Conservation (phyloP, 441 rosid species). For the Adansonia madagascariensis region DNA sequence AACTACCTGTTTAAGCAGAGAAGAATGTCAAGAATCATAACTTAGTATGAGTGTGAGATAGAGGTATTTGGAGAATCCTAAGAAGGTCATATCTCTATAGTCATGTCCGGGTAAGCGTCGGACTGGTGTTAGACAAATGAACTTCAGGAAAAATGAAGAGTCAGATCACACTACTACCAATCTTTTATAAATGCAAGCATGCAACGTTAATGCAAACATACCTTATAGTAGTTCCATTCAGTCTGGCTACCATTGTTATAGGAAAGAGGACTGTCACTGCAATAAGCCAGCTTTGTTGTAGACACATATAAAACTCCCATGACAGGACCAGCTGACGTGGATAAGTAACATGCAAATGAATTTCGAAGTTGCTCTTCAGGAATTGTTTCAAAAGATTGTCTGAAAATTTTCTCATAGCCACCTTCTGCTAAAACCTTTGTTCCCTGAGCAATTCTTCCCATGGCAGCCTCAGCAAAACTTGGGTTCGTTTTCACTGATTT, state of each 20-base stretch:
- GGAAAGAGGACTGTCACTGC: slow-evolving; percentile 91
- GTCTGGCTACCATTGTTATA: slow-evolving; percentile 68
- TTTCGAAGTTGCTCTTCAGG: slow-evolving; percentile 76
- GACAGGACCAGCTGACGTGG: slow-evolving; percentile 97
- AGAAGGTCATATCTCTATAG: not conserved
- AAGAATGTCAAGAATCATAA: slow-evolving; percentile 19
- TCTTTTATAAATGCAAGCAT: slow-evolving; percentile 17
- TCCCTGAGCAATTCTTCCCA: slow-evolving; percentile 94
- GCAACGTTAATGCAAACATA: slow-evolving; percentile 31
- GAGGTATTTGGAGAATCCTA: not conserved
- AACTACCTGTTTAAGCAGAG: slow-evolving; percentile 59
- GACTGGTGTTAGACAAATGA: not conserved
- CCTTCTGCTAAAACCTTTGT: slow-evolving; percentile 94
- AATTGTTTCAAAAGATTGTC: slow-evolving; percentile 80
- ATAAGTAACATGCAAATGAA: slow-evolving; percentile 86
- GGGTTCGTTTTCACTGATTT: slow-evolving; percentile 83
- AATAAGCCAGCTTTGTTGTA: slow-evolving; percentile 78
- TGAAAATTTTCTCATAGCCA: slow-evolving; percentile 86
- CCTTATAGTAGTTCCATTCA: slow-evolving; percentile 98
- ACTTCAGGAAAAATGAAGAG: not conserved
- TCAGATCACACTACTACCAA: not conserved
- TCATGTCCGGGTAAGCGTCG: not conserved
- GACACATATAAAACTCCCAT: slow-evolving; percentile 87
- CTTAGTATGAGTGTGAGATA: not conserved
- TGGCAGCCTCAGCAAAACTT: slow-evolving; percentile 94